phyloP scores from a whole-genome alignment of 2,329 filamentous ascomycete species.

The Penicillium glabrum region DNA sequence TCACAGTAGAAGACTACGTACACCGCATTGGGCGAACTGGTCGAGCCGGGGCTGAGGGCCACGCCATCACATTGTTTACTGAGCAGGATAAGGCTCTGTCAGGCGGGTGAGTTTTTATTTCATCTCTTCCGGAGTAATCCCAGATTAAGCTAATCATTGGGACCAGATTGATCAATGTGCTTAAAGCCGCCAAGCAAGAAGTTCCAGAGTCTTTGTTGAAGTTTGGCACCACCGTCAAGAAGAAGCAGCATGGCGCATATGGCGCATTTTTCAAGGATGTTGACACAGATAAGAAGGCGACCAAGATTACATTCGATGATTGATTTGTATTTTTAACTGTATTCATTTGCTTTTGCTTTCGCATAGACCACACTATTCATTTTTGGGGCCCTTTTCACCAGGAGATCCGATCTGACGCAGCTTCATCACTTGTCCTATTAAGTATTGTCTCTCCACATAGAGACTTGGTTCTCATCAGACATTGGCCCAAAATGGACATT shows the following conservation, averaged over 20 bases:
- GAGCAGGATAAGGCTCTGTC: slow-evolving; percentile 91
- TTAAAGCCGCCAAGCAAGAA: slow-evolving; percentile 86
- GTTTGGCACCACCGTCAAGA: slow-evolving; percentile 97
- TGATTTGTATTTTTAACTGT: slow-evolving; percentile 17
- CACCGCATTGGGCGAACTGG: slow-evolving; percentile 94
- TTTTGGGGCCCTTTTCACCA: slow-evolving; percentile 18
- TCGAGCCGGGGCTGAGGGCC: slow-evolving; percentile 82
- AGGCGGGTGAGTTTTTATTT: slow-evolving; percentile 66
- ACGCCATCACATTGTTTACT: slow-evolving; percentile 92
- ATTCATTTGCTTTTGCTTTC: not conserved
- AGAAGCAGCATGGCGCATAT: slow-evolving; percentile 94
- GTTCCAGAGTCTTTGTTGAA: slow-evolving; percentile 90
- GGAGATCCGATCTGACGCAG: slow-evolving; percentile 19
- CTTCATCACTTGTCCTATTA: slow-evolving; percentile 26
- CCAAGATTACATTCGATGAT: slow-evolving; percentile 86
- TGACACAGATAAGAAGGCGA: slow-evolving; percentile 77
- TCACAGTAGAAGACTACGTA: slow-evolving; percentile 96
- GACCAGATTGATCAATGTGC: slow-evolving; percentile 80
- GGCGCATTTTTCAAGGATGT: slow-evolving; percentile 94
- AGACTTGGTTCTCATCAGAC: slow-evolving; percentile 29
- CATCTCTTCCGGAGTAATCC: not conserved
- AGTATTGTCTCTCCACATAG: slow-evolving; percentile 36
- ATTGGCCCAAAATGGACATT: not conserved
- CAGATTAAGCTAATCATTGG: slow-evolving; percentile 17
- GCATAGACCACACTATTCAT: slow-evolving; percentile 15